Evolutionary conservation across 352 stramenopile species (phyloP).

Genomic region (Pythium angustatum): DNA sequence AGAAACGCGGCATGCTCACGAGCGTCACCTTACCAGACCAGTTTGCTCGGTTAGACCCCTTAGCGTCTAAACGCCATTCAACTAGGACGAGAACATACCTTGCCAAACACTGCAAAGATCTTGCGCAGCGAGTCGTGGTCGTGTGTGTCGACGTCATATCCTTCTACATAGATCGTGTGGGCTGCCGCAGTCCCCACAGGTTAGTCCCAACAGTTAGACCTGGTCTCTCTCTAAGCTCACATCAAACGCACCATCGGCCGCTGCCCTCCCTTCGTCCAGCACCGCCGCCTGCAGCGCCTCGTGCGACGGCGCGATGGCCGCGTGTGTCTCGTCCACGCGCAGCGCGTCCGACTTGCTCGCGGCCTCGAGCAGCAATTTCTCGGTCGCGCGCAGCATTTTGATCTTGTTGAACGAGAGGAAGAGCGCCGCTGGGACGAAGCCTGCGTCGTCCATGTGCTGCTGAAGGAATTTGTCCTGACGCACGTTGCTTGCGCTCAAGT

Average conservation of each 20-base stretch:
- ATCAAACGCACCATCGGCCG: conserved; percentile 11
- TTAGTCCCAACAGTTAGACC: background rate
- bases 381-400: conserved; percentile 57
- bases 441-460: conserved; percentile 67
- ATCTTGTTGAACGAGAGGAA: conserved; percentile 65
- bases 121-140: conserved; percentile 73
- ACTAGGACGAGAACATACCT: too few relatives aligned
- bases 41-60: too few relatives aligned
- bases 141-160: conserved; percentile 42
- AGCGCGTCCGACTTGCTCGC: conserved; percentile 54
- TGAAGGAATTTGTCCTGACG: conserved; percentile 81
- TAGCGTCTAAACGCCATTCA: background rate
- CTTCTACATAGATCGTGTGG: conserved; percentile 78
- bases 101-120: conserved; percentile 59
- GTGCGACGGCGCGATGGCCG: conserved; percentile 47
- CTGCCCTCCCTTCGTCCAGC: background rate
- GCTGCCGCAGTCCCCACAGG: conserved; percentile 32
- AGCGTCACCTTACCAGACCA: conserved; percentile 49
- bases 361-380: conserved; percentile 59
- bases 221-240: background rate
- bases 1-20: conserved; percentile 75
- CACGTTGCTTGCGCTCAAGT: conserved; percentile 75
- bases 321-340: conserved; percentile 39
- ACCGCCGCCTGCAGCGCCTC: conserved; percentile 20
- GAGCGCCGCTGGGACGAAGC: conserved; percentile 51